Percentiles rank a stretch among this genome's conserved stretches.
Conservation (phyloP, 2,329 filamentous ascomycete genomes). For the Fusarium temperatum region DNA sequence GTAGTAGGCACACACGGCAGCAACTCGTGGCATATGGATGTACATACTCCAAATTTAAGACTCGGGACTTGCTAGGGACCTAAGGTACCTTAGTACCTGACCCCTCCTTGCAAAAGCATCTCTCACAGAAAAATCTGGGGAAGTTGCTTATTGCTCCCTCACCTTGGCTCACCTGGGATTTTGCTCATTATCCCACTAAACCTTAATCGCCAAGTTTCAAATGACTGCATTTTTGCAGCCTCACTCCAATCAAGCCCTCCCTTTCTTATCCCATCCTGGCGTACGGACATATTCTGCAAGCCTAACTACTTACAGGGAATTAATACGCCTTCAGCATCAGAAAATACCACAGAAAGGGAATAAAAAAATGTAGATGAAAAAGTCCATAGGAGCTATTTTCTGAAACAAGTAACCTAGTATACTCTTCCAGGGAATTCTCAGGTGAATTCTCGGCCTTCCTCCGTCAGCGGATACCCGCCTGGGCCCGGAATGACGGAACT, state of each 20-base stretch:
- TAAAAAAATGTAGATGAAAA: too few species aligned
- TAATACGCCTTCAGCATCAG: not conserved
- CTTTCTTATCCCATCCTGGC: not conserved
- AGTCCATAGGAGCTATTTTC: not conserved
- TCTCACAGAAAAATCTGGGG: conserved; percentile 12
- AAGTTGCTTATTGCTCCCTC: conserved; percentile 15
- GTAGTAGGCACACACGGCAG: not conserved
- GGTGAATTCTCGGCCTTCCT: conserved; percentile 36
- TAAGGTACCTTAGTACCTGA: not conserved
- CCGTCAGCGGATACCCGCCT: conserved; percentile 26
- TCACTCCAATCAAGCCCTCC: not conserved
- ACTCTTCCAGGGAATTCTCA: not conserved
- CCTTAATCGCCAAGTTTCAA: not conserved
- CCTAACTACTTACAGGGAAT: not conserved
- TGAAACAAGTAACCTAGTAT: not conserved
- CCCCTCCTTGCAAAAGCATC: conserved; percentile 5
- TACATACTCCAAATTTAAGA: not conserved
- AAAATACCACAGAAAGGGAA: not conserved
- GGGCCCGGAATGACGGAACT: conserved; percentile 38
- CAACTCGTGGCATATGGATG: not conserved
- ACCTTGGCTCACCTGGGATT: conserved; percentile 15
- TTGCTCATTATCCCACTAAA: not conserved
- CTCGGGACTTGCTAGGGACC: not conserved
- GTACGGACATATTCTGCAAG: not conserved
- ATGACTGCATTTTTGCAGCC: not conserved